Conservation (phyloP, 2,329 filamentous ascomycete species). For the Davidsoniella australis region DNA sequence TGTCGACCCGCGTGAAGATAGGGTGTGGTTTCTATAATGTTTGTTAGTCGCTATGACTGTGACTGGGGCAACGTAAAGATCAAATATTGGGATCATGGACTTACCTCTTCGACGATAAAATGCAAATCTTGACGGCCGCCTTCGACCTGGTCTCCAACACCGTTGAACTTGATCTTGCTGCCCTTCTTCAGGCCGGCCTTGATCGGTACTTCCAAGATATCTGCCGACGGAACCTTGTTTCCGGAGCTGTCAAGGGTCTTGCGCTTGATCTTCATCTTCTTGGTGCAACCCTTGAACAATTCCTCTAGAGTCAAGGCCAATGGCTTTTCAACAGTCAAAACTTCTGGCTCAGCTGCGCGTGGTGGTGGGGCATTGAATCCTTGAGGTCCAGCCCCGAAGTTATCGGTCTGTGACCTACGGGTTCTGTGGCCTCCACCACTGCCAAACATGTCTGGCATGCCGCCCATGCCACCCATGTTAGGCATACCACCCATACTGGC, state of each 20-base stretch:
- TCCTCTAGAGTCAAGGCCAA: slow-evolving; percentile 75
- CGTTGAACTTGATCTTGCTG: slow-evolving; percentile 95
- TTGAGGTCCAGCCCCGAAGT: neutral
- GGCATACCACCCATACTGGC: slow-evolving; percentile 30
- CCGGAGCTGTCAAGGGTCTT: slow-evolving; percentile 81
- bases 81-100: slow-evolving; percentile 18
- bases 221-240: slow-evolving; percentile 73
- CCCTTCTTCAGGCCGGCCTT: slow-evolving; percentile 92
- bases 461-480: slow-evolving; percentile 22
- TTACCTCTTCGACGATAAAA: slow-evolving; percentile 86
- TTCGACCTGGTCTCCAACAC: slow-evolving; percentile 95
- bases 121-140: slow-evolving; percentile 90
- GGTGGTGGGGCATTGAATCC: slow-evolving; percentile 18
- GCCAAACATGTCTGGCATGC: slow-evolving; percentile 19
- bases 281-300: slow-evolving; percentile 67
- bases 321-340: slow-evolving; percentile 76
- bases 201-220: slow-evolving; percentile 85
- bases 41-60: slow-evolving; percentile 23
- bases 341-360: slow-evolving; percentile 52
- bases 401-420: slow-evolving; percentile 1
- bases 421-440: neutral
- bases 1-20: slow-evolving; percentile 69
- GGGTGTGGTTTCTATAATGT: slow-evolving; percentile 63
- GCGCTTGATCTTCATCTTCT: slow-evolving; percentile 97
- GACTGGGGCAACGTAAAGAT: neutral